A percentile compares a stretch with the other conserved stretches of the same genome.
These are phyloP conservation scores for Xylaria arbuscula DNA, from an alignment of 2,329 filamentous ascomycete genomes.

Conservation along the genomic window DNA sequence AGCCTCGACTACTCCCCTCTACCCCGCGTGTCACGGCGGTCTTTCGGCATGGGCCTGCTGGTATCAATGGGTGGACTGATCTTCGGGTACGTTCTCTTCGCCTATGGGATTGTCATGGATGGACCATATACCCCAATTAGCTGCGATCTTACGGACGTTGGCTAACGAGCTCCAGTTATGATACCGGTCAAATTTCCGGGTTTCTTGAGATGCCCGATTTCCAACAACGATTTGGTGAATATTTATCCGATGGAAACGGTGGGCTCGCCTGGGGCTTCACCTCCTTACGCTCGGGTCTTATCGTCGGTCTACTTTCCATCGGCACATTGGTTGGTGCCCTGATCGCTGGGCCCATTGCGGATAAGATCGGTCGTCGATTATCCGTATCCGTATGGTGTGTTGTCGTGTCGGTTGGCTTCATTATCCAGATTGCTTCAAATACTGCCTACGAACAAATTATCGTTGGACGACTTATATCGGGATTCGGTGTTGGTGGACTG, in stretches of 20 bases:
- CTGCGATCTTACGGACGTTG: not conserved
- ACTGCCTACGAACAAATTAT: conserved; percentile 73
- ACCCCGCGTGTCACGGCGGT: conserved; percentile 32
- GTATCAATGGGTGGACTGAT: conserved; percentile 40
- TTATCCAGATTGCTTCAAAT: conserved; percentile 71
- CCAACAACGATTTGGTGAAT: conserved; percentile 61
- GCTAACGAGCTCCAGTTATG: conserved; percentile 51
- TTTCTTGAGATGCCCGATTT: conserved; percentile 70
- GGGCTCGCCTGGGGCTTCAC: conserved; percentile 56
- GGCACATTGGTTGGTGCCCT: conserved; percentile 71
- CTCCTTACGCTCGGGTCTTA: conserved; percentile 66
- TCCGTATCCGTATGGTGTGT: conserved; percentile 72
- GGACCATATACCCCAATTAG: not conserved
- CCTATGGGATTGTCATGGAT: not conserved
- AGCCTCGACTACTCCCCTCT: conserved; percentile 59
- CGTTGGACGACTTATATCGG: conserved; percentile 72
- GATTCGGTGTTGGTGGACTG: conserved; percentile 74
- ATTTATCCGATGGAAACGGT: conserved; percentile 49
- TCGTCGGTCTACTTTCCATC: conserved; percentile 68
- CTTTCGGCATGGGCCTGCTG: conserved; percentile 36
- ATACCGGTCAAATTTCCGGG: conserved; percentile 66
- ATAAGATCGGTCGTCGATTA: conserved; percentile 70
- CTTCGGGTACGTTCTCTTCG: conserved; percentile 34
- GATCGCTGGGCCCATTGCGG: conserved; percentile 70
- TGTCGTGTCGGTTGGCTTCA: conserved; percentile 71